These are phyloP conservation scores for Chlamydomonas incerta DNA, from an alignment of 139 green algal species.

Conservation along the genomic window DNA sequence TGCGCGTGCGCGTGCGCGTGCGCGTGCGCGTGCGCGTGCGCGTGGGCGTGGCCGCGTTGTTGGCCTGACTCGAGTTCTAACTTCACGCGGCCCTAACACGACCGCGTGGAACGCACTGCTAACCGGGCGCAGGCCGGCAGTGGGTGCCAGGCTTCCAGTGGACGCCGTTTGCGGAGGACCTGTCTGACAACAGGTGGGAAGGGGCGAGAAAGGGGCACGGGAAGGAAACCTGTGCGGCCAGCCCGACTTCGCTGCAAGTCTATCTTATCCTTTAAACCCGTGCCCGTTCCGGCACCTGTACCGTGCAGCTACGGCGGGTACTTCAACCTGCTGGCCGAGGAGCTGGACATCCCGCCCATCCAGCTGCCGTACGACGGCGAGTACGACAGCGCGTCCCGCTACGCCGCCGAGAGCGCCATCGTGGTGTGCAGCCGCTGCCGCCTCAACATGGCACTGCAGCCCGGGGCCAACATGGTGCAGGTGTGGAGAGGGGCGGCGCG, in stretches of 20 bases:
- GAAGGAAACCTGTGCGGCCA: too few relatives aligned
- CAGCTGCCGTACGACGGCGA: not conserved
- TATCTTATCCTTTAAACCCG: too few relatives aligned
- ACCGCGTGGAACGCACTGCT: too few relatives aligned
- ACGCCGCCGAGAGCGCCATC: not conserved
- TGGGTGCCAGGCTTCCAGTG: slow-evolving; percentile 6
- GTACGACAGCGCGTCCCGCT: not conserved
- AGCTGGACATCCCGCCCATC: slow-evolving; percentile 15
- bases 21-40: too few relatives aligned
- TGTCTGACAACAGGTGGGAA: not conserved
- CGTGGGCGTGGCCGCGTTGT: too few relatives aligned
- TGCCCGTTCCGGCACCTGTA: not conserved
- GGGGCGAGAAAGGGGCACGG: too few relatives aligned
- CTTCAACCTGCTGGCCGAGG: slow-evolving; percentile 23
- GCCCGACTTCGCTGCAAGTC: too few relatives aligned
- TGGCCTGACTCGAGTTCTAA: too few relatives aligned
- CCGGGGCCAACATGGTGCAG: slow-evolving; percentile 13
- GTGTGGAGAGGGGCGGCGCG: not conserved
- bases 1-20: too few relatives aligned
- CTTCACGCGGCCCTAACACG: too few relatives aligned
- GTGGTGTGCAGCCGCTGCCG: slow-evolving; percentile 9
- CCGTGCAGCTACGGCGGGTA: slow-evolving; percentile 12
- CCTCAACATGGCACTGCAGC: not conserved
- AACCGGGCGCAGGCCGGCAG: not conserved
- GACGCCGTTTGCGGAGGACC: slow-evolving; percentile 1